These are phyloP conservation scores for Tylopilus sp. DNA, from an alignment of 1,284 basidiomycete species.

Conservation along the genomic window DNA sequence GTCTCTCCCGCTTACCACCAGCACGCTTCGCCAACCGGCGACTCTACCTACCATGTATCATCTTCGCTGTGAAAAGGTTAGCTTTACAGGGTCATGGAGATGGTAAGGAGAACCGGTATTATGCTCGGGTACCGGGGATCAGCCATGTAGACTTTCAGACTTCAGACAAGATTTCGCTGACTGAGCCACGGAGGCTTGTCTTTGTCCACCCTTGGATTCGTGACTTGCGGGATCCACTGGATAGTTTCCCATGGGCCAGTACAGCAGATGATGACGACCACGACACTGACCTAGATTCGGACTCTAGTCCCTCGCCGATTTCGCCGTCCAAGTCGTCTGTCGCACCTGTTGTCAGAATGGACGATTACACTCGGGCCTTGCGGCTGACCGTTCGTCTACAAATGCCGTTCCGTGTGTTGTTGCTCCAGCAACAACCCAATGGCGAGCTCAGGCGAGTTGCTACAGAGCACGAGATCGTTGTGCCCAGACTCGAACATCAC, in stretches of 20 bases:
- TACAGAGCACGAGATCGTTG: background rate
- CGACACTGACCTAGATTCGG: background rate
- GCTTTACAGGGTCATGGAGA: background rate
- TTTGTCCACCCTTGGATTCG: background rate
- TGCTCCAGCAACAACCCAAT: conserved; percentile 5
- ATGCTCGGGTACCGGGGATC: background rate
- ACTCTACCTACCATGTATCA: background rate
- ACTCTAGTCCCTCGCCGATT: background rate
- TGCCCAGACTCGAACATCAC: background rate
- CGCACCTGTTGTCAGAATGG: background rate
- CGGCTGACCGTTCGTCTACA: background rate
- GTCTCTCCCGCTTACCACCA: background rate
- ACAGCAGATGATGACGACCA: background rate
- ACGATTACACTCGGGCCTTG: background rate
- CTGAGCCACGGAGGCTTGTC: no score
- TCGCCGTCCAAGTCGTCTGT: background rate
- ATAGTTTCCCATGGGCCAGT: background rate
- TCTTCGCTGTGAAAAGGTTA: background rate
- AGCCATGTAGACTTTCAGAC: background rate
- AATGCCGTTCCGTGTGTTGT: background rate
- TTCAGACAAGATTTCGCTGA: background rate
- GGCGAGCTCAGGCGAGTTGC: background rate
- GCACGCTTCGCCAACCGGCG: background rate
- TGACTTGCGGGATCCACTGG: background rate
- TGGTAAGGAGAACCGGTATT: background rate